A percentile compares a stretch with the other conserved stretches of the same genome.
These are phyloP conservation scores for Celoporthe dispersa DNA, from an alignment of 2,329 filamentous ascomycete species.

Conservation along the genomic window DNA sequence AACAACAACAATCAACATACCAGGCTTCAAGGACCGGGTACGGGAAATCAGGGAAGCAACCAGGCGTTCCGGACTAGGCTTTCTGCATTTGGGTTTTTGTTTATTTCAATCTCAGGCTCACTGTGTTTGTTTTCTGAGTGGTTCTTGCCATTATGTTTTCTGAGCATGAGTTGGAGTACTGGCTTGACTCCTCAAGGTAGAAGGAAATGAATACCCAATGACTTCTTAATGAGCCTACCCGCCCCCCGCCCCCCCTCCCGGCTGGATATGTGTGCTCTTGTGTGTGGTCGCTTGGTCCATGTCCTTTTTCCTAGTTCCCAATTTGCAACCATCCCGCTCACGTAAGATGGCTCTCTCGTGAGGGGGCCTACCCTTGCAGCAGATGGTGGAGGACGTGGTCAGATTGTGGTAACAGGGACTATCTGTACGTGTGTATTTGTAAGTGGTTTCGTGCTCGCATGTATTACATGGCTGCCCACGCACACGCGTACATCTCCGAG, in stretches of 20 bases:
- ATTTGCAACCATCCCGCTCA: too few species aligned
- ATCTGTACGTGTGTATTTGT: not conserved
- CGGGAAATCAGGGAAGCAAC: not conserved
- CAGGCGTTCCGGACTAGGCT: not conserved
- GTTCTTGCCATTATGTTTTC: not conserved
- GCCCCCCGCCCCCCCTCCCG: too few species aligned
- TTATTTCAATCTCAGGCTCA: not conserved
- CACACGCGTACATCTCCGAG: not conserved
- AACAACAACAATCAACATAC: too few species aligned
- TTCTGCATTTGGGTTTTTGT: not conserved
- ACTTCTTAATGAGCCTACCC: not conserved
- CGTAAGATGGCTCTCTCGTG: too few species aligned
- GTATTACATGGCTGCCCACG: not conserved
- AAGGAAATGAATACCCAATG: slow-evolving; percentile 15
- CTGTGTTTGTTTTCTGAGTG: not conserved
- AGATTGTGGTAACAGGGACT: too few species aligned
- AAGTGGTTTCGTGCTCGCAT: not conserved
- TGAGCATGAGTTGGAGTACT: slow-evolving; percentile 3
- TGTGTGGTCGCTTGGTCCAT: not conserved
- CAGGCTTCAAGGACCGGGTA: too few species aligned
- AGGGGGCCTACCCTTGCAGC: too few species aligned
- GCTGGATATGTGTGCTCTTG: not conserved
- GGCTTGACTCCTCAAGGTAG: not conserved
- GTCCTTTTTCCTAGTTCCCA: not conserved
- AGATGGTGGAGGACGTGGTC: too few species aligned